Evolutionary conservation across 257 asterid genomes (phyloP), one percentile per base, ranked within the genome.

Genomic region (Nicotiana benthamiana): DNA sequence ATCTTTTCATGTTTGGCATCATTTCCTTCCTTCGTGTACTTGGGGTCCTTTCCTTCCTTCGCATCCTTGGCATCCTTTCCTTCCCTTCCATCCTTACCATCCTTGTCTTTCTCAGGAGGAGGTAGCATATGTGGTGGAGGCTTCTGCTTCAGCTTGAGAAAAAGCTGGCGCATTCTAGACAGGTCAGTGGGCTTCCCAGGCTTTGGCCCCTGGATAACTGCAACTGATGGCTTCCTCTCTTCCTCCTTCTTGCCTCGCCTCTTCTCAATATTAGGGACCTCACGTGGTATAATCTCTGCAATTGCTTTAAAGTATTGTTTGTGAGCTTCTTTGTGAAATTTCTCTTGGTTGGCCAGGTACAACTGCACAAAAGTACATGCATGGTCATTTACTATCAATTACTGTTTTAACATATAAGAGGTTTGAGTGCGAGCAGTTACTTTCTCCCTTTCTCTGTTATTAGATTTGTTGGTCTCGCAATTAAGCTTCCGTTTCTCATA

Each of bases 161-260:
- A 88, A 79, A 96, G 82, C 46, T 94, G 98, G 8, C 97, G 92
- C 97, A 96, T 91, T 81, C 98, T 92, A 9, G 94, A 43, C 87
- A 92, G 92, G 77, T 96, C 98, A 1, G 99, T 91, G 0, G 99
- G 95, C 80, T 96, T 96, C 1, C 98, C 99, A 4, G 98, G 99
- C 86, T 96, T 96, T 20, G 97, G 99, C 0, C 98, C 99, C 11
- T 93, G 97, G 85, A 96, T 79, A 8, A 96, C 97, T 12, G 87
- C 56, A 34, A 96, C 85, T 0, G 97, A 85, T 17, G 97, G 87
- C 68, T 91, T 94, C 87, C 85, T 90, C 51, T 92, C 93, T 32
- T 92, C 97, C 9, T 93, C 94, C 64, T 85, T 95, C 65, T 77
- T 89, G 34, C 92, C 85, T 82, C 99, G 84, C 66, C 99, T 92